Base-by-base conservation (phyloP, 2,329 filamentous ascomycete genomes). In the Aspergillus pseudotamarii region DNA sequence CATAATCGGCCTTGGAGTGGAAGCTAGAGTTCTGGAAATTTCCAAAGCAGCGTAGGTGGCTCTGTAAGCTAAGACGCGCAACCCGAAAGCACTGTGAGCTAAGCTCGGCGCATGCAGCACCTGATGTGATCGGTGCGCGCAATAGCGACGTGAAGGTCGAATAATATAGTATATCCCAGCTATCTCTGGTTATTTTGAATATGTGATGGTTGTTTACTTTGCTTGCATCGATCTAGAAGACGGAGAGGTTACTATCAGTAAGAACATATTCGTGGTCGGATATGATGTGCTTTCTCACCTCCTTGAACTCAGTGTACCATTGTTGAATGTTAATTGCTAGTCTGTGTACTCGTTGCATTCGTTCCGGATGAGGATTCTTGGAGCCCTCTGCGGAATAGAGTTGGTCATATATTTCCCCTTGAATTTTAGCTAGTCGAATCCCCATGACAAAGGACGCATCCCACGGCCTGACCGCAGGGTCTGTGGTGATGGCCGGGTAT, bases 131-230 rank as follows among this genome's bases (percentile, higher is more conserved):
- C 19, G 67, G 57, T 56, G 61, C 64, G 36, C 65, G 67, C 4
- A 68, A 54, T 12, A 70, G 58, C 0, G 63, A 59, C 14, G 67
- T 68, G 6, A 67, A 60, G 4, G 63, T 66, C 12, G 67, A 71
- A 38, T 68, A 68, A 45, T 65, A 69, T 34, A 63, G 57, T n/a
- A 71, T 64, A 46, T 70, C 69, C 68, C 66, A 70, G 19, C 57
- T 68, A 11, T 59, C 48, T 45, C 59, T 34, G 14, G 61, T 64
- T n/a, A 71, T 23, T 16, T 59, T 19, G n/a, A 66, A 64, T 9
- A 70, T 21, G 12, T 60, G 38, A 2, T 46, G 60, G 23, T 63
- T 56, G 11, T 66, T 64, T 10, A 68, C 58, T 23, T 58, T 26
- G 19, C 43, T 62, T 8, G 32, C 34, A 5, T 68, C 58, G 28